phyloP scores from a whole-genome alignment of 225 moss, liverwort and hornwort species.

The Lunularia cruciata region DNA sequence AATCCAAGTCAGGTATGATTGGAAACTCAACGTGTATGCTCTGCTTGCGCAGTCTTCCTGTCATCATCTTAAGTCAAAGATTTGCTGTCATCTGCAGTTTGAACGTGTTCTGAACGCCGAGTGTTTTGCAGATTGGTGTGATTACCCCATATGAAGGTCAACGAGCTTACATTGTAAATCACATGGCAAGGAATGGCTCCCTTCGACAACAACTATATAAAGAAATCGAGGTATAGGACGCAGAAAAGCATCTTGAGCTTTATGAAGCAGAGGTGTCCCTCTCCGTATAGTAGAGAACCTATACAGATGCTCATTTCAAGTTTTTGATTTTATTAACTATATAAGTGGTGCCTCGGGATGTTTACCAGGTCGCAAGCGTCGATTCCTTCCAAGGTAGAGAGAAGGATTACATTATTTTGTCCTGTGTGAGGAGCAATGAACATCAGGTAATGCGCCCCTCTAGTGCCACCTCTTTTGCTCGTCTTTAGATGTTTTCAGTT shows the following conservation, averaged over 20 bases:
- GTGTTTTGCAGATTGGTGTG: conserved; percentile 77
- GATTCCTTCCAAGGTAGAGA: conserved; percentile 99
- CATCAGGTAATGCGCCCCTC: conserved; percentile 71
- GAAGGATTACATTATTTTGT: conserved; percentile 97
- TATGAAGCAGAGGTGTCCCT: too few species aligned
- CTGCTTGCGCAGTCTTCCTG: too few species aligned
- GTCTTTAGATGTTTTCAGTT: neutral
- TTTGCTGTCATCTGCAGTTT: too few species aligned
- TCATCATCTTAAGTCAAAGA: too few species aligned
- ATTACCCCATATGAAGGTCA: conserved; percentile 99
- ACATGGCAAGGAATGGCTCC: conserved; percentile 96
- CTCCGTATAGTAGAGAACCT: too few species aligned
- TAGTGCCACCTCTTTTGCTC: too few species aligned
- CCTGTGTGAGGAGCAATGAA: conserved; percentile 97
- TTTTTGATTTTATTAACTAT: too few species aligned
- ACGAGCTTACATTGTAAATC: conserved; percentile 98
- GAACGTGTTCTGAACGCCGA: too few species aligned
- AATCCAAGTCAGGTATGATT: conserved; percentile 81
- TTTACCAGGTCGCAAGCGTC: conserved; percentile 96
- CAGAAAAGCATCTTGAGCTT: too few species aligned
- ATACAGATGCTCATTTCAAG: too few species aligned
- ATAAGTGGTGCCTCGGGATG: too few species aligned
- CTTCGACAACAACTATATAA: conserved; percentile 95
- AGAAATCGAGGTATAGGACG: conserved; percentile 71
- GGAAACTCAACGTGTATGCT: neutral